Percentiles rank a stretch among this genome's conserved stretches.
phyloP scores from a whole-genome alignment of 768 basidiomycete genomes.

The Leccinellum rugosiceps region DNA sequence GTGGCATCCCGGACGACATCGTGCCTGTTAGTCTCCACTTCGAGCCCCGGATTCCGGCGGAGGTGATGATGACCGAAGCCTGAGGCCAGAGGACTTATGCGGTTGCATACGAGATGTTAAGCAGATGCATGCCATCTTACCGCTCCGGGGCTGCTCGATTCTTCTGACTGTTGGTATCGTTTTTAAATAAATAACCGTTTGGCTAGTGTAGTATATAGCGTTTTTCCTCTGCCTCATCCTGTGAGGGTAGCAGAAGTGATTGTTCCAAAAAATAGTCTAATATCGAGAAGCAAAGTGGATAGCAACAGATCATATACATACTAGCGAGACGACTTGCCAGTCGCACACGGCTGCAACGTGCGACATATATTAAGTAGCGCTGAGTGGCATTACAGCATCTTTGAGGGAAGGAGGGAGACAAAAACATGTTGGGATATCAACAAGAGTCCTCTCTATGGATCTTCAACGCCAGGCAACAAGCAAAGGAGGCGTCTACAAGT shows the following conservation, averaged over 20 bases:
- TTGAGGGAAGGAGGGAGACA: not conserved
- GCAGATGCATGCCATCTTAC: not conserved
- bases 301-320: not conserved
- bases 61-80: constrained; percentile 3
- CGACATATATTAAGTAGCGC: not conserved
- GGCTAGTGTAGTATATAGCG: no score
- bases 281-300: not conserved
- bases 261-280: not conserved
- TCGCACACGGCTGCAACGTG: not conserved
- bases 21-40: constrained; percentile 55
- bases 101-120: no score
- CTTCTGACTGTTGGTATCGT: no score
- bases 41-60: constrained; percentile 36
- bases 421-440: not conserved
- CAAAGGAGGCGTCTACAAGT: not conserved
- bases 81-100: no score
- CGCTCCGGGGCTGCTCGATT: not conserved
- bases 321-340: not conserved
- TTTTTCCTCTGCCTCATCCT: no score
- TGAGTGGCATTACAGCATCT: not conserved
- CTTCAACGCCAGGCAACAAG: not conserved
- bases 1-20: not conserved
- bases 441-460: not conserved
- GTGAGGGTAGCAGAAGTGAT: not conserved
- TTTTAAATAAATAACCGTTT: no score